A percentile compares a stretch with the other conserved stretches of the same genome.
phyloP scores from a whole-genome alignment of 768 basidiomycete species.

The Cyclocybe cylindracea region DNA sequence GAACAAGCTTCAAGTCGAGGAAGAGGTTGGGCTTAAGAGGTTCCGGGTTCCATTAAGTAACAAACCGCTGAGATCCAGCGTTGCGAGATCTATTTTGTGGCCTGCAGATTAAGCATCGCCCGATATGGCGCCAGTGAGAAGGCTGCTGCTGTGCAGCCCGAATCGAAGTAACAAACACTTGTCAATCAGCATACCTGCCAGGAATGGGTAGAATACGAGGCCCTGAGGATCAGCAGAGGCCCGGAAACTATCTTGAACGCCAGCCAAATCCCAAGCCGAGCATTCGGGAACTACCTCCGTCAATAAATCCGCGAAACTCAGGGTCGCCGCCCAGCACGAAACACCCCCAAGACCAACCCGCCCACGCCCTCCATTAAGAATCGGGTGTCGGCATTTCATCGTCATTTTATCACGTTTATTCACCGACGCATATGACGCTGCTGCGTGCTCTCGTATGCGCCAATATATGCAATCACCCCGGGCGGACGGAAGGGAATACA shows the following conservation, averaged over 20 bases:
- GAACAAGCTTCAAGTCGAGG: constrained; percentile 46
- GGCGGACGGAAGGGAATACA: too few relatives aligned
- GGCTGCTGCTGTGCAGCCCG: neutral
- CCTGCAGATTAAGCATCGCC: constrained; percentile 29
- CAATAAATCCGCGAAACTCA: constrained; percentile 34
- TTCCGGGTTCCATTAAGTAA: constrained; percentile 65
- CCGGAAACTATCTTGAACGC: constrained; percentile 35
- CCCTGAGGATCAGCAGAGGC: constrained; percentile 43
- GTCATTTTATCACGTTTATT: neutral
- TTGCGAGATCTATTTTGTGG: constrained; percentile 13
- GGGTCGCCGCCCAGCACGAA: constrained; percentile 25
- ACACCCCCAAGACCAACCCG: constrained; percentile 2
- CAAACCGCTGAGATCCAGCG: constrained; percentile 31
- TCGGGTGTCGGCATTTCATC: constrained; percentile 4
- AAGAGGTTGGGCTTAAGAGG: constrained; percentile 51
- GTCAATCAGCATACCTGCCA: constrained; percentile 27
- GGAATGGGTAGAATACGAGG: constrained; percentile 28
- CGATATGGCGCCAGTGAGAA: constrained; percentile 25
- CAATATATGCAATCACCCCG: too few relatives aligned
- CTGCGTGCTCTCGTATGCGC: too few relatives aligned
- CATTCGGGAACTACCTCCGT: constrained; percentile 39
- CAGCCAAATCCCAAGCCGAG: constrained; percentile 21
- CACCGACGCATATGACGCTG: too few relatives aligned
- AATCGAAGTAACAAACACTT: constrained; percentile 31
- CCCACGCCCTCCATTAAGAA: neutral